These are phyloP conservation scores for Quercus mongolica DNA, from an alignment of 306 rosid species.

Conservation along the genomic window DNA sequence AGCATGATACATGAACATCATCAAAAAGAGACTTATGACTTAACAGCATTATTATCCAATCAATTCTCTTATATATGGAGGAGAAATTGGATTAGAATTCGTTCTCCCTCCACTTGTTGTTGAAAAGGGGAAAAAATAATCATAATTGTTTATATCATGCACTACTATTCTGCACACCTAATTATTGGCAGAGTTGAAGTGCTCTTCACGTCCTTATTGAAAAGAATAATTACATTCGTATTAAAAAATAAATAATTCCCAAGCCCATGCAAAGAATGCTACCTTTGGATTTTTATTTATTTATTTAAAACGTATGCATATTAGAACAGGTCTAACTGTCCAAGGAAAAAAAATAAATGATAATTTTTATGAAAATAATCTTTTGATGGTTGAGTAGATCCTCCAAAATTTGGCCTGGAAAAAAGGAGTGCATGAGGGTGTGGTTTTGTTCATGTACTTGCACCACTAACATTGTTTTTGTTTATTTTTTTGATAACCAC, in stretches of 20 bases:
- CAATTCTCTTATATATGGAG: too few relatives aligned
- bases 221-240: not conserved
- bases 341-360: not conserved
- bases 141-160: too few relatives aligned
- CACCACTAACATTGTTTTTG: slow-evolving; percentile 54
- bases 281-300: not conserved
- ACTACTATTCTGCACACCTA: too few relatives aligned
- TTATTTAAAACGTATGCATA: not conserved
- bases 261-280: not conserved
- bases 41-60: too few relatives aligned
- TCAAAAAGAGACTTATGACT: too few relatives aligned
- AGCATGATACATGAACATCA: too few relatives aligned
- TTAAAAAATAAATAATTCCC: not conserved
- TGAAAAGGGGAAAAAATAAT: too few relatives aligned
- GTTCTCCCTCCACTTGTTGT: too few relatives aligned
- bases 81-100: too few relatives aligned
- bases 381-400: slow-evolving; percentile 38
- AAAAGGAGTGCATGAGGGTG: slow-evolving; percentile 15
- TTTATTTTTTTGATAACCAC: not conserved
- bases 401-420: slow-evolving; percentile 22
- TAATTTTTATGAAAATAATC: slow-evolving; percentile 11
- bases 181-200: slow-evolving; percentile 2
- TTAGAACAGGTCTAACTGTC: too few relatives aligned
- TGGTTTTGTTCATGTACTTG: slow-evolving; percentile 48
- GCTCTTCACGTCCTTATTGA: slow-evolving; percentile 39